These are phyloP conservation scores for Mucor irregularis DNA, from an alignment of 371 early-diverging fungal species.

Conservation along the genomic window DNA sequence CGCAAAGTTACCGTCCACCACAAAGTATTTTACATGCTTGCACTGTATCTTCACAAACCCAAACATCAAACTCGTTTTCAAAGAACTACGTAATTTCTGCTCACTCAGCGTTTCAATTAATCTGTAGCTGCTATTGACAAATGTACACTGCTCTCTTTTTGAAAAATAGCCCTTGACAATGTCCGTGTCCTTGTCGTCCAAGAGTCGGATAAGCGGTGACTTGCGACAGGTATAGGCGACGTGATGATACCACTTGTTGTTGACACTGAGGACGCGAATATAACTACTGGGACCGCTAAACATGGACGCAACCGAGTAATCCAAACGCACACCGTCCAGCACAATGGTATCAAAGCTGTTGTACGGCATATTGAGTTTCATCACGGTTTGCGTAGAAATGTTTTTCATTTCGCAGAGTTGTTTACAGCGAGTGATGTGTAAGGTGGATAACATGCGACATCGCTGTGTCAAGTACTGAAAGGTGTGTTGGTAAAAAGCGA, in stretches of 20 bases:
- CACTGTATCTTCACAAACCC: conserved; percentile 13
- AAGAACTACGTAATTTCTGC: background rate
- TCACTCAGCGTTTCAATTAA: background rate
- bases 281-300: conserved; percentile 14
- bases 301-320: conserved; percentile 3
- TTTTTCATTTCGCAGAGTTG: background rate
- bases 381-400: background rate
- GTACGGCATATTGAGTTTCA: conserved; percentile 2
- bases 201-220: background rate
- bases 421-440: conserved; percentile 8
- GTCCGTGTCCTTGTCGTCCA: background rate
- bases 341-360: background rate
- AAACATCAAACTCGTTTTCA: conserved; percentile 5
- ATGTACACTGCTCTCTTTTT: background rate
- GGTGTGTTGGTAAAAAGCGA: conserved; percentile 2
- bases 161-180: background rate
- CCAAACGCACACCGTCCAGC: conserved; percentile 12
- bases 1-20: conserved; percentile 5
- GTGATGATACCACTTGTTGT: conserved; percentile 7
- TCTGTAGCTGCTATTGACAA: background rate
- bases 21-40: background rate
- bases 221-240: background rate
- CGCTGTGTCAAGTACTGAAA: background rate
- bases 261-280: background rate
- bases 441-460: background rate